Conservation (phyloP, 2,329 filamentous ascomycete genomes). For the Fusarium transvaalense region DNA sequence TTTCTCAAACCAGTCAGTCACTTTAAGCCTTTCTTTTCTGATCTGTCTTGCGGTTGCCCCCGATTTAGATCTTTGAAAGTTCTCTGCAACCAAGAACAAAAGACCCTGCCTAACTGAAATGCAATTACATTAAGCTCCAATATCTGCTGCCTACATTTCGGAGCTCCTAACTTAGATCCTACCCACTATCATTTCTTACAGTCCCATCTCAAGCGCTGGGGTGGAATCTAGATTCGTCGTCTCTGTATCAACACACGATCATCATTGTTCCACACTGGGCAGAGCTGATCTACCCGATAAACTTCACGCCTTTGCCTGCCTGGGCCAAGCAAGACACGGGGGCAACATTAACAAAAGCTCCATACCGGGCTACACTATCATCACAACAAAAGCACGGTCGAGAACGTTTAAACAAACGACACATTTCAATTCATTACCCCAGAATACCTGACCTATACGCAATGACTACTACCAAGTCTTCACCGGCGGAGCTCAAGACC, state of each 20-base stretch:
- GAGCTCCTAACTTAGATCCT: background rate
- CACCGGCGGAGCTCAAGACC: constrained; percentile 63
- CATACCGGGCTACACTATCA: no score
- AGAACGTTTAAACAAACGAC: constrained; percentile 7
- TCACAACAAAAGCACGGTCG: constrained; percentile 11
- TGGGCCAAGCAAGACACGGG: constrained; percentile 22
- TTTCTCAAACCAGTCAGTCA: constrained; percentile 7
- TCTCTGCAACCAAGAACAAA: constrained; percentile 1
- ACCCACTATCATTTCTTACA: constrained; percentile 9
- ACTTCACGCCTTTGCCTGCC: constrained; percentile 31
- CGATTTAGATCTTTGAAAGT: background rate
- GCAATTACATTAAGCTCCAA: background rate
- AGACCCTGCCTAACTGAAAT: background rate
- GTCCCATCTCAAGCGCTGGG: background rate
- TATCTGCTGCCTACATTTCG: background rate
- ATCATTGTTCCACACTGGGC: background rate
- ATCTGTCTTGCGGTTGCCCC: background rate
- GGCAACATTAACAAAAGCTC: background rate
- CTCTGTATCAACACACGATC: constrained; percentile 4
- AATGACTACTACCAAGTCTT: constrained; percentile 33
- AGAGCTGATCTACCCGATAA: constrained; percentile 10
- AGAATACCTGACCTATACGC: constrained; percentile 3
- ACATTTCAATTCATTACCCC: no score
- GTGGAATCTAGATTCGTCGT: constrained; percentile 25
- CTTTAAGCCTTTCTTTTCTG: background rate